Evolutionary conservation across 2,329 filamentous ascomycete species (phyloP), one percentile per base, ranked within the genome.

Genomic region (Colletotrichum shisoi): DNA sequence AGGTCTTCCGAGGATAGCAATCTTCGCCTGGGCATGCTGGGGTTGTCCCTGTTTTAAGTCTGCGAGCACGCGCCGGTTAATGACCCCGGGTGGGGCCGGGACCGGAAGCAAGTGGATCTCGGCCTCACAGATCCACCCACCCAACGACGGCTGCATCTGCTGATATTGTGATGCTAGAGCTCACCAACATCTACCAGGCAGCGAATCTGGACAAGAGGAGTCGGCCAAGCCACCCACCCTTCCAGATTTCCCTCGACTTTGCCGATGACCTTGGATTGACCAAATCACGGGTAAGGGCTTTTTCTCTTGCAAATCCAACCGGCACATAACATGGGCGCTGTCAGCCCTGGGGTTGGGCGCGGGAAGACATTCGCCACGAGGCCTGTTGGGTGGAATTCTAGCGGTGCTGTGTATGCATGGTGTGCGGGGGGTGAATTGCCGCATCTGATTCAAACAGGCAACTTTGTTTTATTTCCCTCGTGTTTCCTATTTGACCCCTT

Each of bases 401-500:
- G 52, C 52, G 49, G 52, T 31, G 40, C 27, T 8, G 56, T 65
- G 57, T 57, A 15, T 49, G 62, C 49, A 49, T 31, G 34, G 40
- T 31, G 62, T 31, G 57, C 40, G 57, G 46, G 62, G 58, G 49
- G 42, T 31, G 42, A 61, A 42, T 65, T 65, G 48, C 62, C 62
- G 31, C 27, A 49, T 61, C 34, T 37, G 57, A 8, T 12, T 42
- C 3, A 34, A 56, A 61, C 24, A 54, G 62, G 62, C 57, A 65
- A 61, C 21, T 61, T 42, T 17, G 21, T 61, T 15, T 52, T 27
- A 54, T 61, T 65, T 56, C 57, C 49, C 44, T 65, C 62, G 49
- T 21, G 49, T 61, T 61, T 65, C 62, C 62, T 65, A 61, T 65
- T 65, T 56, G 62, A 65, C 57, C 57, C 46, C 44, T 65, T 65